Conservation (phyloP, 345 rosid genomes). For the Moringa oleifera region DNA sequence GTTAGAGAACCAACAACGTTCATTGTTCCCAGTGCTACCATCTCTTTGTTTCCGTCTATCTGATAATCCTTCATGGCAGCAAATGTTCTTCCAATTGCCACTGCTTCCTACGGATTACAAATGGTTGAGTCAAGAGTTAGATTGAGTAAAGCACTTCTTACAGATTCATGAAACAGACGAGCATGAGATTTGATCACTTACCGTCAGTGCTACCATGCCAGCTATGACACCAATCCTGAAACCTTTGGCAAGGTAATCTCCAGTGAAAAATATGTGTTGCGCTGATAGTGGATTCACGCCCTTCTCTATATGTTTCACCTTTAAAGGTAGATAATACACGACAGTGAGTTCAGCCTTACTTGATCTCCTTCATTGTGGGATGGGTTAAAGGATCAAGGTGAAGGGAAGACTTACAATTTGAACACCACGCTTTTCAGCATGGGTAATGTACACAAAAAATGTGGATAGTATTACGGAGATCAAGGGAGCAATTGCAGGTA, state of each 20-base stretch:
- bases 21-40: constrained; percentile 92
- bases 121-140: too few species aligned
- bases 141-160: too few species aligned
- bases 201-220: constrained; percentile 86
- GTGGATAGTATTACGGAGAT: constrained; percentile 72
- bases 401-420: constrained; percentile 47
- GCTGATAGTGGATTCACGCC: constrained; percentile 83
- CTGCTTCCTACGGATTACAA: constrained; percentile 61
- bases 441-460: constrained; percentile 66
- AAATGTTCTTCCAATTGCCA: constrained; percentile 91
- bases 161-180: too few species aligned
- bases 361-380: not conserved
- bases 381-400: not conserved
- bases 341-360: not conserved
- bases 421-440: constrained; percentile 78
- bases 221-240: constrained; percentile 70
- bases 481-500: constrained; percentile 82
- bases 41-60: constrained; percentile 91
- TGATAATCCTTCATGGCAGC: constrained; percentile 91
- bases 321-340: constrained; percentile 16
- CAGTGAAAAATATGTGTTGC: constrained; percentile 51
- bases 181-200: too few species aligned
- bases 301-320: constrained; percentile 69
- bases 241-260: constrained; percentile 59
- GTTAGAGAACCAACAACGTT: constrained; percentile 90